phyloP scores from a whole-genome alignment of 2,329 filamentous ascomycete species.

The Apiospora phragmitis region DNA sequence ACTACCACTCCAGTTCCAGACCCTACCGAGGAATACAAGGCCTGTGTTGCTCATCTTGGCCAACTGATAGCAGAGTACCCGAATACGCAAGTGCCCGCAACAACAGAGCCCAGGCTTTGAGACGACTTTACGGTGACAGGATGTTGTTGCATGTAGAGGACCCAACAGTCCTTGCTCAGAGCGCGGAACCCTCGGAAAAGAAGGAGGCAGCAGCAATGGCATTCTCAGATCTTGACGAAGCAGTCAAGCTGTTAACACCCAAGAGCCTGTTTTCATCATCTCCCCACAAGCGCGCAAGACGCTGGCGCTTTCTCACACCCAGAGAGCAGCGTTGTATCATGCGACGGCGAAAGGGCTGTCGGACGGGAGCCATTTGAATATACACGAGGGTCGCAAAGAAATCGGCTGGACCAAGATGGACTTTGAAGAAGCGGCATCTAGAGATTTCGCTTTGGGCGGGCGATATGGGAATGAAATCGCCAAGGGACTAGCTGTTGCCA shows the following conservation, averaged over 20 bases:
- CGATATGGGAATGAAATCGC: slow-evolving; percentile 67
- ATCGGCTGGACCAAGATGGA: slow-evolving; percentile 51
- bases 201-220: slow-evolving; percentile 39
- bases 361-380: slow-evolving; percentile 34
- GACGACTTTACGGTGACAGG: slow-evolving; percentile 63
- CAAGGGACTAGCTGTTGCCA: slow-evolving; percentile 62
- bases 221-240: slow-evolving; percentile 56
- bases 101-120: slow-evolving; percentile 69
- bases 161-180: slow-evolving; percentile 42
- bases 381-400: slow-evolving; percentile 44
- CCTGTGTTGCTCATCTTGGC: slow-evolving; percentile 50
- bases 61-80: slow-evolving; percentile 56
- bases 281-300: slow-evolving; percentile 67
- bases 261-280: slow-evolving; percentile 50
- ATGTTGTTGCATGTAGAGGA: slow-evolving; percentile 48
- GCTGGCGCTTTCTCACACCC: slow-evolving; percentile 69
- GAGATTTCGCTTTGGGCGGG: slow-evolving; percentile 64
- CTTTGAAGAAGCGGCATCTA: slow-evolving; percentile 63
- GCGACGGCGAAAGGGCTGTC: slow-evolving; percentile 53
- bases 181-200: slow-evolving; percentile 39
- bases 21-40: slow-evolving; percentile 46
- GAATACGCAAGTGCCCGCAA: slow-evolving; percentile 72
- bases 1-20: slow-evolving; percentile 35
- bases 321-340: slow-evolving; percentile 66
- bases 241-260: slow-evolving; percentile 61